Evolutionary conservation across 1,139 yeast genomes (phyloP).

Genomic region (Zygoascus sp.): DNA sequence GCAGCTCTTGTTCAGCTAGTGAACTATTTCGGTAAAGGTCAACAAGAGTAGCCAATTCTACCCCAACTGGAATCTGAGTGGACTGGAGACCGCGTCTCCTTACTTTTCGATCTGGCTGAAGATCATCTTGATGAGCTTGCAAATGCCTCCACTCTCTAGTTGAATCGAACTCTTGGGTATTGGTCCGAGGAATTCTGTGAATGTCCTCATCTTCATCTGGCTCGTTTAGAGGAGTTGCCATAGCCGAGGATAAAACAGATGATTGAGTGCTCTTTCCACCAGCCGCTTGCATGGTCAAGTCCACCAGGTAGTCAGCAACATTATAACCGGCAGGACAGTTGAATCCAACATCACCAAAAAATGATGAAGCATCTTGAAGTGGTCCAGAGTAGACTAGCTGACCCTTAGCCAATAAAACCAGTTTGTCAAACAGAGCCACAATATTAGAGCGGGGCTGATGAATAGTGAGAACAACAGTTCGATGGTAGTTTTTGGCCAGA

Average conservation of each 20-base stretch:
- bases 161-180: conserved; percentile 35
- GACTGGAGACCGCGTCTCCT: conserved; percentile 2
- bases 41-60: conserved; percentile 21
- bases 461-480: conserved; percentile 87
- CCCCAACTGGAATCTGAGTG: conserved; percentile 1
- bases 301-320: conserved; percentile 89
- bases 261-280: conserved; percentile 36
- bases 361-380: conserved; percentile 52
- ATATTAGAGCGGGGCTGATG: conserved; percentile 98
- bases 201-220: conserved; percentile 39
- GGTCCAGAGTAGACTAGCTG: conserved; percentile 78
- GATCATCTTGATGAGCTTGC: conserved; percentile 80
- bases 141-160: conserved; percentile 86
- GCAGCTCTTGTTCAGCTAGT: conserved; percentile 45
- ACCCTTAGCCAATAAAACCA: conserved; percentile 78
- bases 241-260: conserved; percentile 31
- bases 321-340: conserved; percentile 86
- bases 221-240: conserved; percentile 14
- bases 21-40: conserved; percentile 48
- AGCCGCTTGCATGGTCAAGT: conserved; percentile 66
- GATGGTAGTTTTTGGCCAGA: conserved; percentile 70
- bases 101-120: conserved; percentile 32
- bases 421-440: conserved; percentile 81
- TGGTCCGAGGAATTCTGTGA: conserved; percentile 20
- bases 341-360: conserved; percentile 71